Conservation (phyloP, 2,329 filamentous ascomycete genomes). For the Cordyceps javanica region DNA sequence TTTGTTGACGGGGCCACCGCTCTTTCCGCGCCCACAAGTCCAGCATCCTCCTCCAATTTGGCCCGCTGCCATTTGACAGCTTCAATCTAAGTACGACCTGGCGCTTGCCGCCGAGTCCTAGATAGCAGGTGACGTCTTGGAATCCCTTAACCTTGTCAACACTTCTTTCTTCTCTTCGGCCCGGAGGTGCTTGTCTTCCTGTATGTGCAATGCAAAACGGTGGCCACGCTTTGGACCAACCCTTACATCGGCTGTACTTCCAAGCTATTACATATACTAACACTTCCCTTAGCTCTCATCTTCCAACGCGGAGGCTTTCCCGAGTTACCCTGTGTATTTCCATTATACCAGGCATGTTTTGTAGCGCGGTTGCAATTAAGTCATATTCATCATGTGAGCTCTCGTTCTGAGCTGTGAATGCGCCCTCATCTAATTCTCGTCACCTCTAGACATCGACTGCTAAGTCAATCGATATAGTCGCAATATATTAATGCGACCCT, state of each 20-base stretch:
- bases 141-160: neutral
- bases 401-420: too few species aligned
- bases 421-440: neutral
- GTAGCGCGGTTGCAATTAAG: slow-evolving; percentile 10
- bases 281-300: neutral
- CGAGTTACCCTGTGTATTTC: slow-evolving; percentile 6
- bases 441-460: neutral
- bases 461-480: neutral
- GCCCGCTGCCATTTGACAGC: neutral
- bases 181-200: neutral
- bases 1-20: neutral
- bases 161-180: neutral
- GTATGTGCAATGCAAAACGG: neutral
- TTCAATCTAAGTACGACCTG: neutral
- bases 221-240: neutral
- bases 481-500: neutral
- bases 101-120: neutral
- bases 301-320: slow-evolving; percentile 10
- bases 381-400: slow-evolving; percentile 1
- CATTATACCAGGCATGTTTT: slow-evolving; percentile 1
- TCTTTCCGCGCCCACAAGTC: neutral
- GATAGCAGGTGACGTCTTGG: neutral
- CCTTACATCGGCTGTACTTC: neutral
- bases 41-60: neutral
- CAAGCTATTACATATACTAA: neutral